Conservation (phyloP, 75 land plant species). For the Larix kaempferi region DNA sequence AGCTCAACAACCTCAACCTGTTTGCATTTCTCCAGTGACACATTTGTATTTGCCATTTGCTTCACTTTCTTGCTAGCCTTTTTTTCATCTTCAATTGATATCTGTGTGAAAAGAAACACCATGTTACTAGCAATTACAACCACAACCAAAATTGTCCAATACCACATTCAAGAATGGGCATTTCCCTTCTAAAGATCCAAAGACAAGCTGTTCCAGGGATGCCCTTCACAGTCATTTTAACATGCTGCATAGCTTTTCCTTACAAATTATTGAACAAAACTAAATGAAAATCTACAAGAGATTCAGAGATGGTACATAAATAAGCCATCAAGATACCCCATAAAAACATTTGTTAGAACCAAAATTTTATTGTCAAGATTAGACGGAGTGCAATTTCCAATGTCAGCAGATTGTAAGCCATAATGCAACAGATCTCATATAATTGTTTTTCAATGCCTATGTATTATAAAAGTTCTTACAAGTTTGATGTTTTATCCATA, state of each 20-base stretch:
- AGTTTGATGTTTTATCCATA: too few species aligned
- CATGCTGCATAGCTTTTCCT: neutral
- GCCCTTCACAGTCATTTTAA: neutral
- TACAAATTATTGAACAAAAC: neutral
- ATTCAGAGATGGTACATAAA: neutral
- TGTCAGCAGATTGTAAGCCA: too few species aligned
- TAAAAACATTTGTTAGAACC: too few species aligned
- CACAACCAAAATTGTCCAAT: neutral
- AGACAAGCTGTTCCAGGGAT: neutral
- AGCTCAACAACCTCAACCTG: slow-evolving; percentile 13
- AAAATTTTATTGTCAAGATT: too few species aligned
- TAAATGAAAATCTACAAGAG: neutral
- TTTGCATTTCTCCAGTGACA: slow-evolving; percentile 19
- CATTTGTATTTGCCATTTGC: slow-evolving; percentile 16
- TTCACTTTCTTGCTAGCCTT: slow-evolving; percentile 24
- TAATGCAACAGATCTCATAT: too few species aligned
- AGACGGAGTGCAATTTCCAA: too few species aligned
- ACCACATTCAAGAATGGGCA: neutral
- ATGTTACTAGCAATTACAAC: neutral
- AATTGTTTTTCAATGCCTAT: too few species aligned
- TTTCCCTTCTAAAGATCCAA: neutral
- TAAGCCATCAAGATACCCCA: neutral
- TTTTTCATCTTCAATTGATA: slow-evolving; percentile 22
- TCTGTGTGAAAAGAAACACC: slow-evolving; percentile 10
- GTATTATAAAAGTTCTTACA: too few species aligned